Evolutionary conservation across 306 rosid species (phyloP).

Genomic region (Prunus armeniaca): DNA sequence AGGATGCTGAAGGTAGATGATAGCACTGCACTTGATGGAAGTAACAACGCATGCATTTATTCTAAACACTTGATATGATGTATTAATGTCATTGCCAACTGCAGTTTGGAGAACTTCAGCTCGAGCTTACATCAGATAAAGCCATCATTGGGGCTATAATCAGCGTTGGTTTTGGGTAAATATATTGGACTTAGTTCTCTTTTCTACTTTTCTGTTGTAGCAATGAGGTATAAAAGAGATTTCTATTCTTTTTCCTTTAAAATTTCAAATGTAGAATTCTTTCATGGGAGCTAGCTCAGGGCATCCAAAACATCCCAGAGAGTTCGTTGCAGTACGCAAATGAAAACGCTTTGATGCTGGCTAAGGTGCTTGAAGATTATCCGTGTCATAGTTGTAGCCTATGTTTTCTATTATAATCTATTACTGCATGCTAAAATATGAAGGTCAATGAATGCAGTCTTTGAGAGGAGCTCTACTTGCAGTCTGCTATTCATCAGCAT

Average conservation of each 20-base stretch:
- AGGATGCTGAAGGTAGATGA: conserved; percentile 65
- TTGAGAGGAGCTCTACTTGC: conserved; percentile 75
- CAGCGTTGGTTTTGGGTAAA: conserved; percentile 64
- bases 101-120: conserved; percentile 94
- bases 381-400: neutral
- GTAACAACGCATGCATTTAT: neutral
- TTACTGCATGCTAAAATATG: conserved; percentile 7
- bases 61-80: neutral
- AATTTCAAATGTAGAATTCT: conserved; percentile 54
- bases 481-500: conserved; percentile 54
- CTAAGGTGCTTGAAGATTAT: conserved; percentile 60
- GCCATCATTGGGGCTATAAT: conserved; percentile 74
- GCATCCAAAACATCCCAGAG: conserved; percentile 71
- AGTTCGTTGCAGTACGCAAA: conserved; percentile 77
- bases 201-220: neutral
- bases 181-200: conserved; percentile 5
- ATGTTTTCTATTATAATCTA: neutral
- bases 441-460: conserved; percentile 49
- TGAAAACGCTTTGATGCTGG: conserved; percentile 78
- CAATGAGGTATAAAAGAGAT: conserved; percentile 13
- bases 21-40: conserved; percentile 20
- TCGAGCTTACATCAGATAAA: conserved; percentile 72
- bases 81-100: conserved; percentile 26
- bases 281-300: conserved; percentile 83
- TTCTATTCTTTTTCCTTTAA: neutral